Evolutionary conservation across 306 rosid species (phyloP), one percentile per base, ranked within the genome.

Genomic region (Gastrolobium bilobum): DNA sequence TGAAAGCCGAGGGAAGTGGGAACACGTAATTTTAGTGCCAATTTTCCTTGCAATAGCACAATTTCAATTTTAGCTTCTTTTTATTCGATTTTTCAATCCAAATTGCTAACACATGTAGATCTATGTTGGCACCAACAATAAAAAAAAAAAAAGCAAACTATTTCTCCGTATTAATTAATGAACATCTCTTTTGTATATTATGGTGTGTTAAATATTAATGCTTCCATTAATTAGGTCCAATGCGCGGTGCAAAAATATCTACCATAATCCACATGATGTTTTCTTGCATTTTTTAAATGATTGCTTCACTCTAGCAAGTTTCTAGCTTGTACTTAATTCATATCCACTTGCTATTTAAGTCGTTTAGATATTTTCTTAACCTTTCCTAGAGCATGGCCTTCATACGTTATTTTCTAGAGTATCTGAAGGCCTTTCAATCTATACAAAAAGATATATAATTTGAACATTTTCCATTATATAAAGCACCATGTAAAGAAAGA

Each of bases 11-110:
- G n/a, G n/a, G n/a, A n/a, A n/a, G n/a, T 42, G 10, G 39, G 7
- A 3, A 31, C 33, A 13, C 73, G 47, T 31, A 31, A 47, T 68
- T 68, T 13, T 46, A 44, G 39, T 54, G 71, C 71, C 51, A 26
- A 39, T n/a, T n/a, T 62, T 14, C 9, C 33, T 14, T 10, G 30
- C 6, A 61, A 3, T 29, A 7, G 11, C 15, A 40, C 13, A 54
- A 2, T 62, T 20, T 62, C 31, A 3, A 14, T 6, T 62, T 62
- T 38, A 37, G 68, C 37, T 6, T 1, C n/a, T 61, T 5, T 2
- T 35, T 37, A 20, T 20, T 20, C 26, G 26, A 20, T 20, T 20
- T 20, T 20, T 20, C 26, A 20, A 20, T 38, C 40, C 30, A 67
- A 30, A 30, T 13, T 29, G 2, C 20, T 68, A 44, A 29, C 26